Evolutionary conservation across 805 yeast genomes (phyloP), one percentile per base, ranked within the genome.

Genomic region (Zygotorulaspora chibaensis): DNA sequence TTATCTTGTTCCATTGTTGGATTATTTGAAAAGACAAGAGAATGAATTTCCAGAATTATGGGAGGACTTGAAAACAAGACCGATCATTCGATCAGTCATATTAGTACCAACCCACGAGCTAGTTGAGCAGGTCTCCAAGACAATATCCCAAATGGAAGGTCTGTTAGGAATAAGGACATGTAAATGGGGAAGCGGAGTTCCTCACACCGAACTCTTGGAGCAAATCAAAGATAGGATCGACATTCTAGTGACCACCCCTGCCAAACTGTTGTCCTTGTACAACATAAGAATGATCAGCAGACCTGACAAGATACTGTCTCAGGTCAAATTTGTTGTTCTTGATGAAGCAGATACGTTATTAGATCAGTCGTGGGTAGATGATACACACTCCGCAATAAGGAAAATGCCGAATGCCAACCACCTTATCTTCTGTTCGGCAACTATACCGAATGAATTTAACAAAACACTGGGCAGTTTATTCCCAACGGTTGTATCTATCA

Each of bases 271-370:
- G 11, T 58, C 67, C 1, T 52, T 77, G n/a, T 57, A 57, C 27
- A 61, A 62, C 16, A 68, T 69, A 11, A 52, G 62, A 25, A 62
- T 61, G 56, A 58, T 71, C 1, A 60, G 66, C 16, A 63, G 66
- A 36, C 59, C 77, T 45, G 63, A 74, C 67, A 51, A 66, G 61
- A 55, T 68, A 3, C 49, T 77, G 10, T 57, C 71, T 48, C 52
- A 75, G 65, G 79, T 83, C 4, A 72, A 73, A 23, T 83, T 75
- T 57, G 72, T 84, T 37, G 91, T 87, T 1, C 77, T 86, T 11
- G 99, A 91, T 62, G 99, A 91, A 65, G 98, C 99, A 0, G 99
- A 91, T 66, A 85, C 96, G 0, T 68, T 91, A 45, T 75, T 90
- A 80, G 96, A 90, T 61, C 77, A 79, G 42, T 83, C 93, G 0